Evolutionary conservation across 2,329 filamentous ascomycete genomes (phyloP).

Genomic region (Intubia oerlemansii): DNA sequence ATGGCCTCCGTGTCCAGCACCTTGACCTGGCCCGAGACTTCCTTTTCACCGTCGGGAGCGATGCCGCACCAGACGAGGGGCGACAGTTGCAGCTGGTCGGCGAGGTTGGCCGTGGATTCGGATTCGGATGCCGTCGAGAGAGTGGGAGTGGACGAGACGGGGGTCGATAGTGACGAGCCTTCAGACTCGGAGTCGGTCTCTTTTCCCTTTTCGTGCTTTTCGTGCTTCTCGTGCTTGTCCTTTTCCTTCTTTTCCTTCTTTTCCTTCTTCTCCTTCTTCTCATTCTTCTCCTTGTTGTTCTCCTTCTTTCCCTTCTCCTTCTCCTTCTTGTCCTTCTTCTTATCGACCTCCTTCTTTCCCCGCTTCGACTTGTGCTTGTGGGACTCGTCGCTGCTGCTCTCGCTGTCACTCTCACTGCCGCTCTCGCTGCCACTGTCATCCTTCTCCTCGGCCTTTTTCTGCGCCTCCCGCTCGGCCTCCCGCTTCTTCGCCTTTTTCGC

Average conservation of each 20-base stretch:
- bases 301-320: constrained; percentile 9
- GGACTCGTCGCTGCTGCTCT: background rate
- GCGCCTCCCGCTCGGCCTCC: background rate
- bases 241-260: background rate
- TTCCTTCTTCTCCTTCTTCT: background rate
- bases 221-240: background rate
- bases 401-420: background rate
- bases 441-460: background rate
- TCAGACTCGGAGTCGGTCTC: no score
- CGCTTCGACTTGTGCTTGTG: constrained; percentile 7
- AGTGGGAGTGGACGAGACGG: no score
- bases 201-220: background rate
- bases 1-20: no score
- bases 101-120: no score
- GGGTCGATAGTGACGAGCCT: no score
- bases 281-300: constrained; percentile 1
- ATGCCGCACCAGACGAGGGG: no score
- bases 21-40: no score
- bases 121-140: no score
- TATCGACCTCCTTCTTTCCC: constrained; percentile 9
- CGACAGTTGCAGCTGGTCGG: no score
- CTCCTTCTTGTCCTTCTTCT: constrained; percentile 9
- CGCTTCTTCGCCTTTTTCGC: background rate
- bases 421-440: no score
- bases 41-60: no score